A percentile compares a stretch with the other conserved stretches of the same genome.
Conservation (phyloP, 1,284 basidiomycete genomes). For the Amylostereum chailletii region DNA sequence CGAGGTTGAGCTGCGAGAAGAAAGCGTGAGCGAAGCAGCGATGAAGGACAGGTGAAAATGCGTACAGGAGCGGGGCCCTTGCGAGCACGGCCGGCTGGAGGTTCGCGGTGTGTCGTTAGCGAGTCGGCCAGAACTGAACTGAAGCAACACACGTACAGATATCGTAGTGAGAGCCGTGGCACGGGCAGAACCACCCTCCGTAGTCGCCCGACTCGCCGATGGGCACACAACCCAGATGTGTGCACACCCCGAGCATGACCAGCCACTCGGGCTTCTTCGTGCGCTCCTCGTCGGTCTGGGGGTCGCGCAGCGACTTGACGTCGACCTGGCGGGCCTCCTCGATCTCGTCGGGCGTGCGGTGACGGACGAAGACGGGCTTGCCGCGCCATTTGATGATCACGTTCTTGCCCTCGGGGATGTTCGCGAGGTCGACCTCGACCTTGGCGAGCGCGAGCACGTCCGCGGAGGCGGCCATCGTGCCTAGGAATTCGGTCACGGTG, state of each 20-base stretch:
- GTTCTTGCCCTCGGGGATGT: constrained; percentile 97
- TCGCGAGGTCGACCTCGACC: constrained; percentile 88
- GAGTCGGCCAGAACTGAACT: constrained; percentile 3
- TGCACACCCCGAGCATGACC: constrained; percentile 97
- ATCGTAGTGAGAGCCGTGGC: constrained; percentile 98
- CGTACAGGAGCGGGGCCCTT: constrained; percentile 90
- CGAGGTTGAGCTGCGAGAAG: constrained; percentile 76
- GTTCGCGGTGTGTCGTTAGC: constrained; percentile 5
- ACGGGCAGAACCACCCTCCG: constrained; percentile 98
- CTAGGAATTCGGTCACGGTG: constrained; percentile 88
- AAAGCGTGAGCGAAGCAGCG: constrained; percentile 8
- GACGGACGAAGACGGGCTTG: constrained; percentile 99
- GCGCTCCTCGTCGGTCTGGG: constrained; percentile 83
- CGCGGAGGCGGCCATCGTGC: constrained; percentile 94
- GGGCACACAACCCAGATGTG: constrained; percentile 98
- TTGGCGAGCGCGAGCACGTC: constrained; percentile 98
- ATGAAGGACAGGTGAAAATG: constrained; percentile 9
- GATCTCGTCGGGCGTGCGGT: constrained; percentile 90
- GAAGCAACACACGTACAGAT: constrained; percentile 51
- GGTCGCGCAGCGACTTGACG: constrained; percentile 88
- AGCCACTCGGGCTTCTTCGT: constrained; percentile 97
- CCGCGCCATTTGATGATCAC: constrained; percentile 99
- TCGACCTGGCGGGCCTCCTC: constrained; percentile 85
- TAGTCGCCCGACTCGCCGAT: constrained; percentile 97
- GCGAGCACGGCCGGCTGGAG: constrained; percentile 81